These are phyloP conservation scores for Allium fistulosum DNA, from an alignment of 106 monocot genomes.

Conservation along the genomic window DNA sequence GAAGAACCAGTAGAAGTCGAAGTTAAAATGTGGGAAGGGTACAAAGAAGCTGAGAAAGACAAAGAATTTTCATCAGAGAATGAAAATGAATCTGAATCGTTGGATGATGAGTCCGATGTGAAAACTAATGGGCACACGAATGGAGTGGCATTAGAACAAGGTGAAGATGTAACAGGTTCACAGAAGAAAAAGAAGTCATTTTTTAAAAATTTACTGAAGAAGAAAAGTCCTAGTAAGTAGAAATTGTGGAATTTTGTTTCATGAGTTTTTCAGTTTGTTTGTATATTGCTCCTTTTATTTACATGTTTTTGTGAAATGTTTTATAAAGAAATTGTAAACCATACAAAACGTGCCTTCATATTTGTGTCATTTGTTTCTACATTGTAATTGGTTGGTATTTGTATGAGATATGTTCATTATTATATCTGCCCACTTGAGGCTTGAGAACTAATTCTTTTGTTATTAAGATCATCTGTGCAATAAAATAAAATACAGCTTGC, in stretches of 20 bases:
- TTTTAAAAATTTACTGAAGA: conserved; percentile 8
- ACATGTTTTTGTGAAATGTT: background rate
- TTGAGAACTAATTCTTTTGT: no score
- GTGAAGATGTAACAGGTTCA: conserved; percentile 15
- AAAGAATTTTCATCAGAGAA: conserved; percentile 16
- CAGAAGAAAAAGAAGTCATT: conserved; percentile 49
- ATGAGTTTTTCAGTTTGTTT: background rate
- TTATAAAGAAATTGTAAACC: background rate
- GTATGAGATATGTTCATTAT: background rate
- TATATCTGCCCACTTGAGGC: no score
- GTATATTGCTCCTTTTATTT: background rate
- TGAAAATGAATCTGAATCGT: conserved; percentile 22
- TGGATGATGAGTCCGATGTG: conserved; percentile 27
- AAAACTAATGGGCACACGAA: conserved; percentile 28
- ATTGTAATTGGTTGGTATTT: background rate
- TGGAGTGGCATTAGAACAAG: conserved; percentile 14
- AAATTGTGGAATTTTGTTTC: background rate
- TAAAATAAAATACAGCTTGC: no score
- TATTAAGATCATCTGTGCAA: no score
- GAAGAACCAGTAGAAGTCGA: conserved; percentile 8
- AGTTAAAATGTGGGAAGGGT: conserved; percentile 11
- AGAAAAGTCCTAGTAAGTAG: conserved; percentile 1
- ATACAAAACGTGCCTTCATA: background rate
- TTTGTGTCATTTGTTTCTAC: background rate
- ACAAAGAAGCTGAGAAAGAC: conserved; percentile 12